A percentile compares a stretch with the other conserved stretches of the same genome.
Conservation (phyloP, 148 eudicot species). For the Vaccinium macrocarpon region DNA sequence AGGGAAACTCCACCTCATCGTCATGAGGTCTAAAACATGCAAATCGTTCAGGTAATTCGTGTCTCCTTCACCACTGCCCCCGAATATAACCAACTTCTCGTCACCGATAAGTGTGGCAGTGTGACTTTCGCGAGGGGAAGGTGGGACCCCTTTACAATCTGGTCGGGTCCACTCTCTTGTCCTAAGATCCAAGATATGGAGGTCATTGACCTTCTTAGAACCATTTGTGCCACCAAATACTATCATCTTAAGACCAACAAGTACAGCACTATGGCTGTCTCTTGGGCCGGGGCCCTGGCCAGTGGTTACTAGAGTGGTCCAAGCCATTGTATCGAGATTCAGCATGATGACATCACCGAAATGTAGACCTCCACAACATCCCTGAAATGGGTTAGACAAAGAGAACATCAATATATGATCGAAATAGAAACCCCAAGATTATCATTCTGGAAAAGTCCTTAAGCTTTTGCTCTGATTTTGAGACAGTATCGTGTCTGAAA, state of each 20-base stretch:
- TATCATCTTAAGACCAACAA: slow-evolving; percentile 55
- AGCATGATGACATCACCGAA: slow-evolving; percentile 79
- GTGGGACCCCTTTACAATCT: slow-evolving; percentile 54
- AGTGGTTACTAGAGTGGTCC: slow-evolving; percentile 63
- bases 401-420: neutral
- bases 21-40: slow-evolving; percentile 66
- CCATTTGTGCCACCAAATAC: slow-evolving; percentile 95
- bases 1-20: slow-evolving; percentile 69
- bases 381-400: slow-evolving; percentile 39
- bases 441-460: too few species aligned
- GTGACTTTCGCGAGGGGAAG: slow-evolving; percentile 89
- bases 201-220: slow-evolving; percentile 64
- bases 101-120: slow-evolving; percentile 68
- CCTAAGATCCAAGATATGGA: slow-evolving; percentile 66
- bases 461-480: too few species aligned
- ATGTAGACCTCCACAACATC: slow-evolving; percentile 94
- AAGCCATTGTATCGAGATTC: slow-evolving; percentile 66
- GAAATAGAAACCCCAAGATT: too few species aligned
- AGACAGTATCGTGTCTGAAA: too few species aligned
- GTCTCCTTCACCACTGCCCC: slow-evolving; percentile 93
- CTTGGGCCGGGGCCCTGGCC: slow-evolving; percentile 81
- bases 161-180: slow-evolving; percentile 65
- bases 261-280: slow-evolving; percentile 78
- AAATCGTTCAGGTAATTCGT: slow-evolving; percentile 81
- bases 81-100: slow-evolving; percentile 64